Evolutionary conservation across 2,329 filamentous ascomycete species (phyloP), one percentile per base, ranked within the genome.

Genomic region (Aspergillus transmontanensis): DNA sequence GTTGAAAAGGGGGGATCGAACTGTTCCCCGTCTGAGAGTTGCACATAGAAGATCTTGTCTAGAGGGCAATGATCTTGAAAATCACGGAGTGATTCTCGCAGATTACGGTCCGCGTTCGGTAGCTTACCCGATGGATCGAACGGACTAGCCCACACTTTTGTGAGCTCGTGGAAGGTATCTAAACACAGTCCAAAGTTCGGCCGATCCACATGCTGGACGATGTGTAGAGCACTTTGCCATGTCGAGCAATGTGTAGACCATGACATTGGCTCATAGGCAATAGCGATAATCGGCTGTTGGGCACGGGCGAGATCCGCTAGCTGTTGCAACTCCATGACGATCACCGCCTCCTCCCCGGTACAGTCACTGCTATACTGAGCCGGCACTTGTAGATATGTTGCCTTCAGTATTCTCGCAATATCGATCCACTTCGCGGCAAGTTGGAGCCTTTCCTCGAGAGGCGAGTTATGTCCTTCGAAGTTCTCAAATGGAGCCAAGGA

Each of bases 111-210:
- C 1, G 65, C 69, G 19, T 67, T 50, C 1, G 70, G 68, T n/a
- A 68, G 71, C 23, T 69, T 60, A 0, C 78, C 77, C 1, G 67
- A 69, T 0, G 48, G 4, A 1, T 64, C 57, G 23, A 68, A 68
- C 3, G 72, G 67, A 63, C 74, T 72, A 0, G 66, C 77, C 76
- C 76, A 79, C 7, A 79, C 30, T 46, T 71, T 71, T 0, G 71
- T 74, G 11, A 68, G 55, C 16, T 75, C 65, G 57, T 79, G 78
- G 61, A 78, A 80, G 0, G 64, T 78, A 59, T 79, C 77, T 9
- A 79, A 66, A 54, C 78, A 79, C 0, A 78, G 63, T 0, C 77
- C 76, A 53, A 79, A 80, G 56, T 79, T 79, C 0, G 64, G 32
- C 3, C 76, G 67, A 32, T 75, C 54, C 1, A 79, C 77, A 0